Conservation (phyloP, 2,329 filamentous ascomycete genomes). For the Colletotrichum euphorbiae region DNA sequence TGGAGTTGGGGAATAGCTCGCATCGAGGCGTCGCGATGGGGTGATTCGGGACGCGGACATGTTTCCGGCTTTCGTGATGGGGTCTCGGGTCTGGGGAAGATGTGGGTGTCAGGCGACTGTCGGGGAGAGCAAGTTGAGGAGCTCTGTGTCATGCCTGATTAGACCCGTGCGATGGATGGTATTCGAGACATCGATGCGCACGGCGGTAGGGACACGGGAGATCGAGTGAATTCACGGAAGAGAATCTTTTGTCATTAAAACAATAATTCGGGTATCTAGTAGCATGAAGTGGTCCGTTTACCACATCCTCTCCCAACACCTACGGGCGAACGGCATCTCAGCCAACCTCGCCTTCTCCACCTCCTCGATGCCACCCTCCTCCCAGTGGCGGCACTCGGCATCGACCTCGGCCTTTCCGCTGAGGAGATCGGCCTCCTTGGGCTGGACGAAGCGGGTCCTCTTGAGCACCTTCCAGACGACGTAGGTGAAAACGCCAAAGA, state of each 20-base stretch:
- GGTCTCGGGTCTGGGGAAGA: conserved; percentile 8
- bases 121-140: too few relatives aligned
- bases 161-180: too few relatives aligned
- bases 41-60: neutral
- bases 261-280: conserved; percentile 9
- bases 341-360: conserved; percentile 53
- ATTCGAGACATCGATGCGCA: neutral
- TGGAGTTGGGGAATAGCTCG: neutral
- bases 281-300: conserved; percentile 39
- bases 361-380: conserved; percentile 59
- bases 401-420: conserved; percentile 75
- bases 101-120: neutral
- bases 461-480: conserved; percentile 75
- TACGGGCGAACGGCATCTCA: conserved; percentile 50
- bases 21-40: neutral
- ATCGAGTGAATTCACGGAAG: neutral
- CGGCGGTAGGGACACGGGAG: neutral
- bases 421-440: conserved; percentile 70
- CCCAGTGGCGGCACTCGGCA: conserved; percentile 60
- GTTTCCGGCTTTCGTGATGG: neutral
- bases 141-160: neutral
- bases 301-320: conserved; percentile 55
- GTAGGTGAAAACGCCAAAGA: conserved; percentile 67
- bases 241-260: conserved; percentile 15
- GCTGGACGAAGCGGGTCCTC: conserved; percentile 66